phyloP scores from a whole-genome alignment of 176 grass and related monocot species.

The Canna indica region DNA sequence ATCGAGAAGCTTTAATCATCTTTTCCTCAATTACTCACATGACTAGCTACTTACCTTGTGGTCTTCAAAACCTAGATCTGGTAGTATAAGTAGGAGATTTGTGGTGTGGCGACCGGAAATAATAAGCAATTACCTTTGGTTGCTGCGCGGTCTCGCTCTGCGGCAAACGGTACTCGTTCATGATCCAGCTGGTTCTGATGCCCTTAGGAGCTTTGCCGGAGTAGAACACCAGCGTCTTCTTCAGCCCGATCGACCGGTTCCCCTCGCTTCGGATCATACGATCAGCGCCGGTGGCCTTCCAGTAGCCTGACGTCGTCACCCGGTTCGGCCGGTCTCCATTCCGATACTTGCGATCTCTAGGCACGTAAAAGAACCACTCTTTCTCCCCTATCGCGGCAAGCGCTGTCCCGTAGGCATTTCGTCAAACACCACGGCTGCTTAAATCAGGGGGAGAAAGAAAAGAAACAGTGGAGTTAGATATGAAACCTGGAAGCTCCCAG shows the following conservation, averaged over 20 bases:
- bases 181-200: conserved; percentile 83
- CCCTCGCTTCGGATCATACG: conserved; percentile 59
- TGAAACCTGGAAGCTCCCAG: conserved; percentile 79
- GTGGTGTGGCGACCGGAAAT: too few relatives aligned
- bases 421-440: conserved; percentile 5
- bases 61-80: neutral
- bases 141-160: conserved; percentile 56
- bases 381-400: conserved; percentile 75
- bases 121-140: conserved; percentile 82
- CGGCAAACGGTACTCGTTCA: conserved; percentile 91
- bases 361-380: conserved; percentile 97
- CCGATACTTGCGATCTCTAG: conserved; percentile 87
- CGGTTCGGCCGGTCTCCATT: conserved; percentile 82
- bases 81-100: too few relatives aligned
- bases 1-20: too few relatives aligned
- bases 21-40: too few relatives aligned
- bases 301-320: conserved; percentile 81
- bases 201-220: conserved; percentile 89
- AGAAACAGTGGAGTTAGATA: neutral
- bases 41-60: too few relatives aligned
- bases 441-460: conserved; percentile 3
- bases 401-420: conserved; percentile 18
- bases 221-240: conserved; percentile 99
- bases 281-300: conserved; percentile 91
- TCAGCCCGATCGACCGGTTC: conserved; percentile 61